These are phyloP conservation scores for Hygrophila difformis DNA, from an alignment of 257 asterid genomes.

Conservation along the genomic window DNA sequence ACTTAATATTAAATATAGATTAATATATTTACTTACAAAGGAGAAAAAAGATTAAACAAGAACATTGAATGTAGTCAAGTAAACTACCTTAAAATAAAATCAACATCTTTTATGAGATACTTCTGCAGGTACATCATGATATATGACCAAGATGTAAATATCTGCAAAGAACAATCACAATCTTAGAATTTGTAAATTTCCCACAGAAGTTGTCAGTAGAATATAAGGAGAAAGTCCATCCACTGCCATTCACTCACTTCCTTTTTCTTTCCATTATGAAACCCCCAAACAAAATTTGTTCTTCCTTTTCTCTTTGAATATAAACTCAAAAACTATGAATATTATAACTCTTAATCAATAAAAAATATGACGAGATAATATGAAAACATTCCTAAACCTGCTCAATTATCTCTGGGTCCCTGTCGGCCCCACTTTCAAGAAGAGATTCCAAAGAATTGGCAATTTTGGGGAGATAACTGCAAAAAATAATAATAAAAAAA, in stretches of 20 bases:
- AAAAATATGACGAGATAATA: constrained; percentile 12
- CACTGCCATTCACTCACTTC: no score
- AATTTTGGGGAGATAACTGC: constrained; percentile 65
- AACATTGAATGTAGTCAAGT: not conserved
- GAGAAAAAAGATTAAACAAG: constrained; percentile 1
- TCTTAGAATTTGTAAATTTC: constrained; percentile 9
- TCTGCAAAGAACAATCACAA: constrained; percentile 36
- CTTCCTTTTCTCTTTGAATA: no score
- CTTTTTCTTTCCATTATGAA: no score
- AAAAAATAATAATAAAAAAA: not conserved
- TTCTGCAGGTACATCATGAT: constrained; percentile 76
- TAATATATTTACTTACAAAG: not conserved
- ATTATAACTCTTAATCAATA: no score
- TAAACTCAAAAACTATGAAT: no score
- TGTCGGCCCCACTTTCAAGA: constrained; percentile 81
- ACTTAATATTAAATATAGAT: no score
- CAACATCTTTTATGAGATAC: constrained; percentile 54
- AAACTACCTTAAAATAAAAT: constrained; percentile 50
- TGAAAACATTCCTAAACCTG: constrained; percentile 39
- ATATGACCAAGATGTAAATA: constrained; percentile 80
- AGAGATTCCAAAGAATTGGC: constrained; percentile 51
- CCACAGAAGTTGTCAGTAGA: not conserved
- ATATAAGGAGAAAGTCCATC: no score
- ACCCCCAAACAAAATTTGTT: no score
- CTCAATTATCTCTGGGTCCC: constrained; percentile 83